These are phyloP conservation scores for Ganoderma lingzhi DNA, from an alignment of 1,284 basidiomycete genomes.

Conservation along the genomic window DNA sequence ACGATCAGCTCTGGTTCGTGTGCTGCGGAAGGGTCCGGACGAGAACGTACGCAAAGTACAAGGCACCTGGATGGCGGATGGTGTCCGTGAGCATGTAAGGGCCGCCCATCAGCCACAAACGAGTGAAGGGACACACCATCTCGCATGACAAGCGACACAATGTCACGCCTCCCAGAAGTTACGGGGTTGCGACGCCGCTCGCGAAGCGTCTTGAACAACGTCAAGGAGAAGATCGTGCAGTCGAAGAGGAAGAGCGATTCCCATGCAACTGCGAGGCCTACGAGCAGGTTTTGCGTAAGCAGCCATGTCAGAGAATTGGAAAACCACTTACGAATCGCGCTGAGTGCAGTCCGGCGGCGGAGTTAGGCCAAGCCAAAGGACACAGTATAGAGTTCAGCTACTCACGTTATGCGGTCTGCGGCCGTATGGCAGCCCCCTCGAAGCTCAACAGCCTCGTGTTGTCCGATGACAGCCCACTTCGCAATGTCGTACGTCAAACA, in stretches of 20 bases:
- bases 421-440: constrained; percentile 37
- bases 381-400: constrained; percentile 1
- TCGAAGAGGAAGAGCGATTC: constrained; percentile 43
- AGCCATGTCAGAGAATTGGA: background rate
- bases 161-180: constrained; percentile 26
- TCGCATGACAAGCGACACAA: constrained; percentile 39
- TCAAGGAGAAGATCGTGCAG: constrained; percentile 39
- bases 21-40: background rate
- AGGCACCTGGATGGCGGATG: constrained; percentile 34
- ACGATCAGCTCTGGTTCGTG: constrained; percentile 10
- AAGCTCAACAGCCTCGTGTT: constrained; percentile 32
- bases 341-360: background rate
- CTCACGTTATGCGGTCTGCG: constrained; percentile 34
- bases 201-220: constrained; percentile 39
- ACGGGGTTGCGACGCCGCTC: constrained; percentile 23
- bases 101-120: background rate
- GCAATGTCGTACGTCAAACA: background rate
- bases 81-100: constrained; percentile 5
- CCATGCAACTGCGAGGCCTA: constrained; percentile 44
- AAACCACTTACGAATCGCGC: constrained; percentile 34
- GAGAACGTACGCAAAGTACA: constrained; percentile 44
- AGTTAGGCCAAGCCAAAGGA: constrained; percentile 6
- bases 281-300: background rate
- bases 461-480: constrained; percentile 37
- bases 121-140: constrained; percentile 34